These are phyloP conservation scores for Neonectria ditissima DNA, from an alignment of 2,329 filamentous ascomycete species.

Conservation along the genomic window DNA sequence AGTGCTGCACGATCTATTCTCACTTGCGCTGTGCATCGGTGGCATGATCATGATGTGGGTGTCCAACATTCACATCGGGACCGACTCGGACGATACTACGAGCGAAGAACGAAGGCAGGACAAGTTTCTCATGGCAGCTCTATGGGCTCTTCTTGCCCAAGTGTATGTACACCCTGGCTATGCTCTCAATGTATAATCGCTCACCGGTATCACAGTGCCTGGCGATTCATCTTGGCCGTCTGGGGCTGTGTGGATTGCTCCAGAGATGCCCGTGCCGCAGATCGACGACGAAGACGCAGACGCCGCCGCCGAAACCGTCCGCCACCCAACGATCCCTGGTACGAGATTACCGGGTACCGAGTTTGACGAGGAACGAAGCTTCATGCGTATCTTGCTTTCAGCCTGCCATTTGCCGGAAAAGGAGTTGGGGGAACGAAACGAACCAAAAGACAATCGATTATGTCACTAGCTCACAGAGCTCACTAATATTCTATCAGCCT, in stretches of 20 bases:
- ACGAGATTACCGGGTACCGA: constrained; percentile 24
- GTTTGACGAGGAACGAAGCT: constrained; percentile 2
- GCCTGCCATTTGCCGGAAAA: constrained; percentile 6
- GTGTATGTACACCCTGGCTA: constrained; percentile 39
- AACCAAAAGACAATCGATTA: constrained; percentile 5
- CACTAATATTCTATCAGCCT: constrained; percentile 16
- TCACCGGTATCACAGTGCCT: constrained; percentile 32
- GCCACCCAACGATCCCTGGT: constrained; percentile 37
- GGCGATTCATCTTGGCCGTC: constrained; percentile 46
- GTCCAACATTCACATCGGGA: constrained; percentile 42
- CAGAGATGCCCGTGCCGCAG: constrained; percentile 35
- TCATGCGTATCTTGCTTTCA: background rate
- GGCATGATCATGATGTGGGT: constrained; percentile 51
- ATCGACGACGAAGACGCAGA: constrained; percentile 31
- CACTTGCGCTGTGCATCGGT: constrained; percentile 49
- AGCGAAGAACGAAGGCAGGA: constrained; percentile 32
- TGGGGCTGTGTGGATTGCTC: constrained; percentile 47
- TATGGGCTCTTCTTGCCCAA: constrained; percentile 41
- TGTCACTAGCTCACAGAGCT: background rate
- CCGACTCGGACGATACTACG: background rate
- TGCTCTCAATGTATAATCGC: background rate
- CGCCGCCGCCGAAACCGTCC: constrained; percentile 24
- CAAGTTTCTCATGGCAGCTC: constrained; percentile 34
- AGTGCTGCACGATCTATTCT: constrained; percentile 50
- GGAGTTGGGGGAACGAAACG: constrained; percentile 5